Conservation (phyloP, 441 rosid genomes). For the Hura crepitans region DNA sequence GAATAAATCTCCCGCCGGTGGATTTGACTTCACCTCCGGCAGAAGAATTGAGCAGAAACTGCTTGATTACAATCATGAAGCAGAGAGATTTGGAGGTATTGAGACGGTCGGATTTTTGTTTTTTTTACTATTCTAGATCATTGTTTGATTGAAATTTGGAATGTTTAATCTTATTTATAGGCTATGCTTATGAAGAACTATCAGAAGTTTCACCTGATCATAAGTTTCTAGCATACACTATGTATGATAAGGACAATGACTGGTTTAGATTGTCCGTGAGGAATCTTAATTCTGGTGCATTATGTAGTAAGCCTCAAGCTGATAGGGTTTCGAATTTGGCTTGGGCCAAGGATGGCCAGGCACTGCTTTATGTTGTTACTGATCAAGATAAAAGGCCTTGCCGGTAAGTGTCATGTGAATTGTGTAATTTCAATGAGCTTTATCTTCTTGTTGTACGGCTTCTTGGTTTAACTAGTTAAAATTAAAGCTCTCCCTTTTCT, state of each 20-base stretch:
- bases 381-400: constrained; percentile 79
- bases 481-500: constrained; percentile 14
- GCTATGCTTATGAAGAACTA: constrained; percentile 91
- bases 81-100: constrained; percentile 91
- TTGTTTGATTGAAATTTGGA: not conserved
- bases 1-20: constrained; percentile 64
- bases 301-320: constrained; percentile 90
- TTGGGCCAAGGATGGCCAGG: constrained; percentile 88
- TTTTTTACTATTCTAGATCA: constrained; percentile 2
- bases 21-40: constrained; percentile 85
- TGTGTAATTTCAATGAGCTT: constrained; percentile 17
- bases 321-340: constrained; percentile 77
- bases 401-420: constrained; percentile 34
- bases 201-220: constrained; percentile 93
- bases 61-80: constrained; percentile 88
- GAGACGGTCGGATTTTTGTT: not conserved
- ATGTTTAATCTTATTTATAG: constrained; percentile 28
- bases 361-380: constrained; percentile 80
- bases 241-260: constrained; percentile 94
- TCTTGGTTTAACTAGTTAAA: constrained; percentile 10
- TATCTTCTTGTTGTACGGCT: constrained; percentile 2
- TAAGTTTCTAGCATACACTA: constrained; percentile 82
- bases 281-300: constrained; percentile 84
- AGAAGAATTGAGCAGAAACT: constrained; percentile 91
- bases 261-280: constrained; percentile 71